Conservation (phyloP, 352 stramenopile species). For the Hyaloperonospora brassicae region DNA sequence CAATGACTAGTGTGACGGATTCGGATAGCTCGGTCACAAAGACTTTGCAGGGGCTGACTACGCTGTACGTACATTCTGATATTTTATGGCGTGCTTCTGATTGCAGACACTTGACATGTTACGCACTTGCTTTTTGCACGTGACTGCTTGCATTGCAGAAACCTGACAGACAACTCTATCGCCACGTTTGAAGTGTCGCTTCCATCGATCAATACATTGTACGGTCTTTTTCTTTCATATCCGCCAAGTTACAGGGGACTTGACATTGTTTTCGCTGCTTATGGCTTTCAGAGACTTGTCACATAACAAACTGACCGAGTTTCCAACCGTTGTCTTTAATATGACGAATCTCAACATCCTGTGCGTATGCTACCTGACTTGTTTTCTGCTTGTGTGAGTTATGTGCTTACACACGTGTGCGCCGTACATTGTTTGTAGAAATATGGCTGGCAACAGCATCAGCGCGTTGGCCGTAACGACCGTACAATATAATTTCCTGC, state of each 20-base stretch:
- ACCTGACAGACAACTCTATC: slow-evolving; percentile 42
- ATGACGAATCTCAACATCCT: slow-evolving; percentile 62
- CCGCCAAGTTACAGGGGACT: no score
- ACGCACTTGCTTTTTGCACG: no score
- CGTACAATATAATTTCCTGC: slow-evolving; percentile 36
- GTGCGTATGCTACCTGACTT: no score
- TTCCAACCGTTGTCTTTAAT: slow-evolving; percentile 52
- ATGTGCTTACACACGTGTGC: not conserved
- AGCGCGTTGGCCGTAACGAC: slow-evolving; percentile 34
- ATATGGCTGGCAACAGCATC: slow-evolving; percentile 51
- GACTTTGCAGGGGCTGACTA: slow-evolving; percentile 36
- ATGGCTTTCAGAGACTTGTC: slow-evolving; percentile 32
- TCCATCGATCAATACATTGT: slow-evolving; percentile 36
- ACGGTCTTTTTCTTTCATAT: slow-evolving; percentile 6
- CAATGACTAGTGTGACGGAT: slow-evolving; percentile 33
- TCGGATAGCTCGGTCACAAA: slow-evolving; percentile 27
- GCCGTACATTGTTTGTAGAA: slow-evolving; percentile 18
- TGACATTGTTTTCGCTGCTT: no score
- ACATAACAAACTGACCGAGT: slow-evolving; percentile 45
- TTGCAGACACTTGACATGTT: slow-evolving; percentile 1
- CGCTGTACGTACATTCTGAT: slow-evolving; percentile 32
- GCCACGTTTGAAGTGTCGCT: slow-evolving; percentile 35
- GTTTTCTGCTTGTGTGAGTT: no score
- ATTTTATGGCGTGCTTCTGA: not conserved
- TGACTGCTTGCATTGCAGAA: slow-evolving; percentile 25